A percentile compares a stretch with the other conserved stretches of the same genome.
Evolutionary conservation across 2,329 filamentous ascomycete genomes (phyloP).

Genomic region (Setomelanomma holmii): DNA sequence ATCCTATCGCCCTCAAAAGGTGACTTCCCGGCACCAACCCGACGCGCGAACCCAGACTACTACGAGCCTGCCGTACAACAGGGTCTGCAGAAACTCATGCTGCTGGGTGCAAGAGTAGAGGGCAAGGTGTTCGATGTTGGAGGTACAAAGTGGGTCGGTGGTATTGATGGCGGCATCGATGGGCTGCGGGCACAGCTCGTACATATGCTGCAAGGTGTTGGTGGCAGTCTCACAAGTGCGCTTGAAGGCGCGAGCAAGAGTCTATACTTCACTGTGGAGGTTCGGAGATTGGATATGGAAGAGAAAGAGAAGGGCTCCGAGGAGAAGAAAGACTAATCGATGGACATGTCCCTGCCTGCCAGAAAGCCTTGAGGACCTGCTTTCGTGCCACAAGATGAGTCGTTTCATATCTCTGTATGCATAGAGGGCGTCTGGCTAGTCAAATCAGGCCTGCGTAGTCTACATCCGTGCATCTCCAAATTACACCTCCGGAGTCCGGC

Average conservation of each 20-base stretch:
- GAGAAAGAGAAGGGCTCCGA: conserved; percentile 62
- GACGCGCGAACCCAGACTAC: conserved; percentile 79
- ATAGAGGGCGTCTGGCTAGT: too few relatives aligned
- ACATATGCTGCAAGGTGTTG: conserved; percentile 78
- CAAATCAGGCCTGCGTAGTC: too few relatives aligned
- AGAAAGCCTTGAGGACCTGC: too few relatives aligned
- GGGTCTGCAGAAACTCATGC: conserved; percentile 83
- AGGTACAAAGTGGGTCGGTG: conserved; percentile 73
- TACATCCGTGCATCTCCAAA: too few relatives aligned
- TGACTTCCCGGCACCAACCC: conserved; percentile 78
- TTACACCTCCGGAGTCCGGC: too few relatives aligned
- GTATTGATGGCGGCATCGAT: conserved; percentile 81
- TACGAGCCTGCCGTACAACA: conserved; percentile 80
- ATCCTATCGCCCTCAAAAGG: conserved; percentile 74
- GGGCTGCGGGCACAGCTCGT: conserved; percentile 84
- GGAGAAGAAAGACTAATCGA: conserved; percentile 22
- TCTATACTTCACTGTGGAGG: conserved; percentile 87
- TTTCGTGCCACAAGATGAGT: too few relatives aligned
- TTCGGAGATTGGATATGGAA: conserved; percentile 80
- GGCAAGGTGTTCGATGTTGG: conserved; percentile 81
- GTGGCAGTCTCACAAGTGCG: conserved; percentile 76
- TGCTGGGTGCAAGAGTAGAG: conserved; percentile 87
- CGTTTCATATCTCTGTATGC: too few relatives aligned
- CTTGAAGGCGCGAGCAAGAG: conserved; percentile 82
- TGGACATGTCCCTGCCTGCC: too few relatives aligned